phyloP scores from a whole-genome alignment of 2,329 filamentous ascomycete species.

The Epicoccum sorghinum region DNA sequence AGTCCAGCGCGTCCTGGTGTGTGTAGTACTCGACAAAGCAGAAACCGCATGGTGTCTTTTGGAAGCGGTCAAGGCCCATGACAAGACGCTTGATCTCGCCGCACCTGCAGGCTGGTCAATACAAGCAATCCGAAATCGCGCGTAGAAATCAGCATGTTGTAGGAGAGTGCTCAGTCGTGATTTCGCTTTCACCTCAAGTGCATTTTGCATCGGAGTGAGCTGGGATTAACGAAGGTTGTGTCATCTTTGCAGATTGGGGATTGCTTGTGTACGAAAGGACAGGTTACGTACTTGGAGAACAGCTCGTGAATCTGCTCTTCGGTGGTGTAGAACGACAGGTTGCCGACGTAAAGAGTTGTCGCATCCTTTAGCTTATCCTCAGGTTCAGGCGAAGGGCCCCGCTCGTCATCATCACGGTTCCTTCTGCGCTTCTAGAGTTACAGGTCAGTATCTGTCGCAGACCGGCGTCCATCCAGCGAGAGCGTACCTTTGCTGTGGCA shows the following conservation, averaged over 20 bases:
- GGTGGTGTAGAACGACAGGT: conserved; percentile 97
- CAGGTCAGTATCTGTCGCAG: conserved; percentile 12
- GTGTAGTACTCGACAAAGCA: conserved; percentile 99
- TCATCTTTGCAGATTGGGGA: conserved; percentile 67
- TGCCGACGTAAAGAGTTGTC: conserved; percentile 96
- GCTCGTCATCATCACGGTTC: conserved; percentile 64
- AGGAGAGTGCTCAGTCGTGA: conserved; percentile 56
- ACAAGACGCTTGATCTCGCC: conserved; percentile 97
- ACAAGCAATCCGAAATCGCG: conserved; percentile 40
- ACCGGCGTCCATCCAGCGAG: not conserved
- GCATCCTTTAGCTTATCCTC: conserved; percentile 85
- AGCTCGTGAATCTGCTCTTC: conserved; percentile 99
- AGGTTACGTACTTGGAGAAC: conserved; percentile 69
- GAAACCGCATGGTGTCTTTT: conserved; percentile 98
- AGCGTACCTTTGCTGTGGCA: conserved; percentile 75
- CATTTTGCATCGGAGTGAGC: conserved; percentile 97
- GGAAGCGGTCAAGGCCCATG: conserved; percentile 96
- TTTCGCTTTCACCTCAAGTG: conserved; percentile 88
- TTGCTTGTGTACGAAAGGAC: not conserved
- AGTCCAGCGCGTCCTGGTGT: conserved; percentile 95
- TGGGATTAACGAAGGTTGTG: conserved; percentile 89
- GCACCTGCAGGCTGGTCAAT: conserved; percentile 50
- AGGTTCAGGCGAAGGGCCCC: conserved; percentile 61
- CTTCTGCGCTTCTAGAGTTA: conserved; percentile 70
- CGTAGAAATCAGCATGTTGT: not conserved